Percentiles rank a stretch among this genome's conserved stretches.
Conservation (phyloP, 352 stramenopile species). For the Pythium brachiatum region DNA sequence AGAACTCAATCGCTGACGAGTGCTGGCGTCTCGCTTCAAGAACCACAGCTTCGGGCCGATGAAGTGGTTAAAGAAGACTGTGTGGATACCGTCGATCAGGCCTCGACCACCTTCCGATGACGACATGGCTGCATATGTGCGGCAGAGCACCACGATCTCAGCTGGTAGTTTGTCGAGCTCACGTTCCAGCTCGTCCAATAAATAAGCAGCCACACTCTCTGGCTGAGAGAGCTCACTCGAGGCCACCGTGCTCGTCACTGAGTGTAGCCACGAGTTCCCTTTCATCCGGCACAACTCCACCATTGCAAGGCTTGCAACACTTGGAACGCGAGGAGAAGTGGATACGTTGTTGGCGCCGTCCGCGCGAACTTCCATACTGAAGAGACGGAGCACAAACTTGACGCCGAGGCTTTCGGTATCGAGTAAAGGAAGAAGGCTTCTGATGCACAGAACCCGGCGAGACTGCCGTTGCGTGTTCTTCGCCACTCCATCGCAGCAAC, state of each 20-base stretch:
- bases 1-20: neutral
- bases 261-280: conserved; percentile 1
- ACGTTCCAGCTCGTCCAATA: neutral
- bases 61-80: conserved; percentile 81
- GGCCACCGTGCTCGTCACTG: neutral
- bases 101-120: neutral
- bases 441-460: conserved; percentile 31
- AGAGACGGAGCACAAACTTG: conserved; percentile 47
- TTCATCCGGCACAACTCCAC: conserved; percentile 2
- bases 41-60: conserved; percentile 47
- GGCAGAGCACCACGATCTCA: conserved; percentile 9
- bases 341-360: neutral
- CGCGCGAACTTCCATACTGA: conserved; percentile 32
- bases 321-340: conserved; percentile 32
- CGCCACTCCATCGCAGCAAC: conserved; percentile 6
- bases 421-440: conserved; percentile 44
- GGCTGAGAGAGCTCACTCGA: neutral
- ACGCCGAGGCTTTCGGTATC: conserved; percentile 46
- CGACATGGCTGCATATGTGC: conserved; percentile 33
- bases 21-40: conserved; percentile 3
- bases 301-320: conserved; percentile 32
- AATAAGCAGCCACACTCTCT: neutral
- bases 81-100: conserved; percentile 32
- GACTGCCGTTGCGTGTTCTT: conserved; percentile 4
- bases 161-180: neutral